phyloP scores from a whole-genome alignment of 1,139 yeast species.

The Blastobotrys arbuscula region DNA sequence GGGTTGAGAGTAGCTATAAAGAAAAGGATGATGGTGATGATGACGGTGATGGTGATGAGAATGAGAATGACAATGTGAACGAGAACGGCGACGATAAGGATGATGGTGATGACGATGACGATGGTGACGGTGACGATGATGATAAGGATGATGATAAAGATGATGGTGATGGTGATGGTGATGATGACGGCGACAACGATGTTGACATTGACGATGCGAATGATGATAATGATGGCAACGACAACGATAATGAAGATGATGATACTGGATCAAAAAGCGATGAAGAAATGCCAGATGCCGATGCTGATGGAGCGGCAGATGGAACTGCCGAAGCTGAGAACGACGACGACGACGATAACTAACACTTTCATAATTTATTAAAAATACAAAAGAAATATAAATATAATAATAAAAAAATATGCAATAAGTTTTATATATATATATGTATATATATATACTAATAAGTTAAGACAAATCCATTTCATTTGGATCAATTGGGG shows the following conservation, averaged over 20 bases:
- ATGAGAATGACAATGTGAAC: not conserved
- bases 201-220: not conserved
- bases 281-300: slow-evolving; percentile 5
- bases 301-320: not conserved
- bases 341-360: not conserved
- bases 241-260: not conserved
- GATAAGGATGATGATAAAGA: not conserved
- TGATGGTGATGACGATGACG: not conserved
- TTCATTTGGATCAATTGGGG: slow-evolving; percentile 7
- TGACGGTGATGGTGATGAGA: not conserved
- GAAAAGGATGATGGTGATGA: not conserved
- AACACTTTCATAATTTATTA: not conserved
- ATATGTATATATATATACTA: slow-evolving; percentile 1
- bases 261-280: too few species aligned
- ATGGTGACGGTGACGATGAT: not conserved
- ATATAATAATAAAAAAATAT: not conserved
- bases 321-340: slow-evolving; percentile 2
- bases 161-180: not conserved
- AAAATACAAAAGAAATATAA: not conserved
- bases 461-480: slow-evolving; percentile 10
- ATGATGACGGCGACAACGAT: not conserved
- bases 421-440: not conserved
- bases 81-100: not conserved
- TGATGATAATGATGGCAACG: not conserved
- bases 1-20: slow-evolving; percentile 17